Evolutionary conservation across 78 protist species (phyloP), one percentile per base, ranked within the genome.

Genomic region (Neovahlkampfia damariscottae): DNA sequence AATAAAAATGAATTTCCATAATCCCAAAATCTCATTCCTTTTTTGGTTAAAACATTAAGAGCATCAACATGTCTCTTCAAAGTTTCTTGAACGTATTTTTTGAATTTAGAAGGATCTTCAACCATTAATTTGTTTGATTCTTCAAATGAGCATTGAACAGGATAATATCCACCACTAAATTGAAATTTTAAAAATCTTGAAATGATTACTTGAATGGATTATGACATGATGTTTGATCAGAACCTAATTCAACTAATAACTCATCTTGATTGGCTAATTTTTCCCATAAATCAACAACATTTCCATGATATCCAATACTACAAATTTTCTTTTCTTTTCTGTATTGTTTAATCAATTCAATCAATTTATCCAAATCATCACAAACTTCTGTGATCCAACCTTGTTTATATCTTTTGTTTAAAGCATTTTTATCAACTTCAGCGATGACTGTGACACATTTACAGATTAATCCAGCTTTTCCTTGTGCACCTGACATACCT

Each of bases 161-260:
- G 96, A 76, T 90, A 92, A 72, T 92, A 92, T 31, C 96, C 96
- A 35, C 96, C 96, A 40, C n/a, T n/a, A n/a, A n/a, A n/a, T n/a
- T n/a, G n/a, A n/a, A n/a, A n/a, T n/a, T n/a, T n/a, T n/a, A n/a
- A n/a, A n/a, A n/a, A n/a, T n/a, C n/a, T n/a, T n/a, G n/a, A n/a
- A n/a, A n/a, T n/a, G n/a, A n/a, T n/a, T n/a, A n/a, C n/a, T 84
- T 41, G 83, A 38, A 92, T 38, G 96, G 95, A 27, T 89, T 91
- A 83, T 92, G 96, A 9, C 90, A 87, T 27, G 94, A 89, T 7
- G 95, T 91, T 74, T 91, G 95, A 62, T 92, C 93, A 8, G 91
- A 86, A 19, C 95, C 96, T 8, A 92, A 74, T 34, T 92, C 94
- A 5, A 89, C 85, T 5, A 70, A 6, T 5, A 85, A 29, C 40